Base-by-base conservation (phyloP, 495 filamentous ascomycete species). In the Xylaria cubensis region DNA sequence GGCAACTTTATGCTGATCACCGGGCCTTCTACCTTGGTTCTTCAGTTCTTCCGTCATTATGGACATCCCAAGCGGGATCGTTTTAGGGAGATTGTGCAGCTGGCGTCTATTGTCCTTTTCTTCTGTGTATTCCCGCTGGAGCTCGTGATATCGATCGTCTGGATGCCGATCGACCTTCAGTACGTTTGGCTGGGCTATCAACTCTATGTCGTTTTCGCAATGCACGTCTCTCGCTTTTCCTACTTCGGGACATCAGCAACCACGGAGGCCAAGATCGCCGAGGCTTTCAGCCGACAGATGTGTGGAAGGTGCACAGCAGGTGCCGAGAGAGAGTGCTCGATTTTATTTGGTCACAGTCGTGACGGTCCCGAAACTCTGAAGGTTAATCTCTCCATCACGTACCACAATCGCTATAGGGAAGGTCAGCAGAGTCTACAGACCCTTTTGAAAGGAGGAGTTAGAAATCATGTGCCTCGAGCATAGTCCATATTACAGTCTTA, bases 341-440 rank as follows among this genome's bases (percentile, higher is more conserved):
- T 53, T 53, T 24, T 53, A 6, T 53, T 53, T 5, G 50, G 50
- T 24, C 50, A 53, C n/a, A 53, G 50, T n/a, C 50, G 50, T 21
- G 50, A 53, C 7, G 50, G 50, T n/a, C 50, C 50, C 6, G 50
- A 53, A 53, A 53, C 50, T 24, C 50, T 53, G 0, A 53, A 53
- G 10, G 50, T 24, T 2, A 53, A 17, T 53, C 50, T 53, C 21
- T 53, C 50, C 19, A 24, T 53, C 50, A 53, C 50, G 19, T 53
- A 53, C 19, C 50, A 53, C n/a, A 53, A 24, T 53, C 50, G 50
- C 3, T 53, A 53, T 1, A 84, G 65, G 0, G 84, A 83, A 42
- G 82, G 86, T 12, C 50, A 53, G 50, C 3, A 53, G 21, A 53
- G n/a, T 6, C 19, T 53, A 2, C 50, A 10, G 19, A 5, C 21